Conservation (phyloP, 352 stramenopile species). For the Aphanomyces cochlioides region DNA sequence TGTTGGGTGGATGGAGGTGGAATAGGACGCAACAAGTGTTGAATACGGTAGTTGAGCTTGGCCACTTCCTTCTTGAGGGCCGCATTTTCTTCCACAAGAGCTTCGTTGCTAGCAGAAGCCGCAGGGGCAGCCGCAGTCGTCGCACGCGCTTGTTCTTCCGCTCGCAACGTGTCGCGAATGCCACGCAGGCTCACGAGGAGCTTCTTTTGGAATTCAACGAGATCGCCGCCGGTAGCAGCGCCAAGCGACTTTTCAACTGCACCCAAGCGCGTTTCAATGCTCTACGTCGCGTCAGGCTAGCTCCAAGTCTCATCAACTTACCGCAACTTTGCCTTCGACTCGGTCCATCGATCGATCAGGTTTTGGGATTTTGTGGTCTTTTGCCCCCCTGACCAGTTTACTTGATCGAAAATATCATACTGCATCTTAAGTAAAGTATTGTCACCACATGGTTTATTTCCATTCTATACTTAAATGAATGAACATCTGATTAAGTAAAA, state of each 20-base stretch:
- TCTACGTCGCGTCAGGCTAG: not conserved
- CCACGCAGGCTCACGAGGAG: slow-evolving; percentile 38
- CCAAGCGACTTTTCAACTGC: slow-evolving; percentile 8
- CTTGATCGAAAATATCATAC: no score
- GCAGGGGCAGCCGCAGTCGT: not conserved
- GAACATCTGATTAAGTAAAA: no score
- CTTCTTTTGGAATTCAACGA: slow-evolving; percentile 3
- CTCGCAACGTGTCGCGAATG: slow-evolving; percentile 54
- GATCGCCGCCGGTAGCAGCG: not conserved
- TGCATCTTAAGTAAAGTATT: no score
- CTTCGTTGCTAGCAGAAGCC: not conserved
- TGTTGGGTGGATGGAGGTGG: not conserved
- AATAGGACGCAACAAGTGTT: slow-evolving; percentile 73
- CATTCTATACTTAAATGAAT: no score
- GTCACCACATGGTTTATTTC: no score
- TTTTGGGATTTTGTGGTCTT: no score
- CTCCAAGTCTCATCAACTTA: not conserved
- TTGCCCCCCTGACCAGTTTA: no score
- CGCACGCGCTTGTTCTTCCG: slow-evolving; percentile 1
- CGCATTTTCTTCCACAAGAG: slow-evolving; percentile 43
- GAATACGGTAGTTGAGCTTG: slow-evolving; percentile 77
- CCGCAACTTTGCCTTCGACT: slow-evolving; percentile 15
- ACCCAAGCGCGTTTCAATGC: slow-evolving; percentile 1
- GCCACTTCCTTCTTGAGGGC: slow-evolving; percentile 62
- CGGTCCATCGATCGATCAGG: no score